A percentile compares a stretch with the other conserved stretches of the same genome.
Conservation (phyloP, 139 green algal species). For the Asterochloris sp. region DNA sequence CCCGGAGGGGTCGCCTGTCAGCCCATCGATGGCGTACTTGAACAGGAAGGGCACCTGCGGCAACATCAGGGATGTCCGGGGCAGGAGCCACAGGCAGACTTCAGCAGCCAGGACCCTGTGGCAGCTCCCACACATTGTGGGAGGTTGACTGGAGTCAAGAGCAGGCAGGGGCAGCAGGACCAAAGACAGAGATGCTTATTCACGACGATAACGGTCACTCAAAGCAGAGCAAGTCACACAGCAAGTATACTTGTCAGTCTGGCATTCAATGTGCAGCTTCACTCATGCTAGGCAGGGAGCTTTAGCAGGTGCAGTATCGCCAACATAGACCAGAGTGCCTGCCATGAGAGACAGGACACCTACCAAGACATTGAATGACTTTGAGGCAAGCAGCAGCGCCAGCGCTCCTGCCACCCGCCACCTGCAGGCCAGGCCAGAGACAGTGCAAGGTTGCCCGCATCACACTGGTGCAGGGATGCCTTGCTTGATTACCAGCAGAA, state of each 20-base stretch:
- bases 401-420: slow-evolving; percentile 56
- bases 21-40: slow-evolving; percentile 87
- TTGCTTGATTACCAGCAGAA: too few species aligned
- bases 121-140: background rate
- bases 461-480: too few species aligned
- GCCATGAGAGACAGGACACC: background rate
- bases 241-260: background rate
- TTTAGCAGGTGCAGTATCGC: background rate
- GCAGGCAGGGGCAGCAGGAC: background rate
- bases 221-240: slow-evolving; percentile 2
- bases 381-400: slow-evolving; percentile 59
- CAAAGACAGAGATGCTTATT: background rate
- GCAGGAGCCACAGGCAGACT: background rate
- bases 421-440: too few species aligned
- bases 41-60: slow-evolving; percentile 89
- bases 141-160: background rate
- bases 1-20: slow-evolving; percentile 54
- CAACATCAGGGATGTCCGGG: background rate
- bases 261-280: background rate
- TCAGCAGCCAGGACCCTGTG: background rate
- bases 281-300: background rate
- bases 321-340: background rate
- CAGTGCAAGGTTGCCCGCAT: too few species aligned
- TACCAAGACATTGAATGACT: slow-evolving; percentile 36
- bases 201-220: background rate